Evolutionary conservation across 2,329 filamentous ascomycete genomes (phyloP).

Genomic region (Trichoderma atroviride): DNA sequence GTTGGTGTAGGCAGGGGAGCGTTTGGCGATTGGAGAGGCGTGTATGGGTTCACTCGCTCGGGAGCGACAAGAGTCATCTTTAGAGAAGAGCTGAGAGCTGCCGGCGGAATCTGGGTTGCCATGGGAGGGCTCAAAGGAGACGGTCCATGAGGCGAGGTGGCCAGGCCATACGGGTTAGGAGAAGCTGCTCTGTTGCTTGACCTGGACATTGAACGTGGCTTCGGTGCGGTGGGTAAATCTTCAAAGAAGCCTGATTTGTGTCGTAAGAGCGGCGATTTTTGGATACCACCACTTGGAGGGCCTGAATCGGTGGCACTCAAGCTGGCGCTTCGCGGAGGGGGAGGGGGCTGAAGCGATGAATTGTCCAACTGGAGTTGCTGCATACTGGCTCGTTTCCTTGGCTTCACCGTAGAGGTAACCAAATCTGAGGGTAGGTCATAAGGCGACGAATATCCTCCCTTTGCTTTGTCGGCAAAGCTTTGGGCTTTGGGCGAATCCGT

Average conservation of each 20-base stretch:
- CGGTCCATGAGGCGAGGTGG: conserved; percentile 31
- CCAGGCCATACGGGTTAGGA: conserved; percentile 37
- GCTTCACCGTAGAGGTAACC: conserved; percentile 55
- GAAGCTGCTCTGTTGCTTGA: conserved; percentile 51
- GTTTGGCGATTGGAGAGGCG: conserved; percentile 45
- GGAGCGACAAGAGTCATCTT: conserved; percentile 54
- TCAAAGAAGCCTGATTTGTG: conserved; percentile 70
- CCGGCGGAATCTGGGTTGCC: conserved; percentile 32
- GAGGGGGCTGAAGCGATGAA: conserved; percentile 46
- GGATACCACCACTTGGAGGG: conserved; percentile 38
- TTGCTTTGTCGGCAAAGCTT: conserved; percentile 88
- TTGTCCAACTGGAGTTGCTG: conserved; percentile 52
- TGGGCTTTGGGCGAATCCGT: conserved; percentile 63
- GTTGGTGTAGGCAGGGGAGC: conserved; percentile 39
- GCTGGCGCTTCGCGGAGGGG: conserved; percentile 66
- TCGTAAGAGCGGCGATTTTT: conserved; percentile 39
- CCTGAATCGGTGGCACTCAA: conserved; percentile 45
- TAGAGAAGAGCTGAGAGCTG: conserved; percentile 27
- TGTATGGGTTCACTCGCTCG: conserved; percentile 57
- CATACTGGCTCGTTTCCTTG: conserved; percentile 65
- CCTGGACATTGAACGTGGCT: conserved; percentile 62
- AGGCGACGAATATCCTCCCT: conserved; percentile 89
- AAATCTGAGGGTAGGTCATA: conserved; percentile 95
- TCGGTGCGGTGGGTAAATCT: conserved; percentile 67
- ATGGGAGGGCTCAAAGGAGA: conserved; percentile 34